Percentiles rank a stretch among this genome's conserved stretches.
These are phyloP conservation scores for Penicillium bovifimosum DNA, from an alignment of 495 filamentous ascomycete genomes.

Conservation along the genomic window DNA sequence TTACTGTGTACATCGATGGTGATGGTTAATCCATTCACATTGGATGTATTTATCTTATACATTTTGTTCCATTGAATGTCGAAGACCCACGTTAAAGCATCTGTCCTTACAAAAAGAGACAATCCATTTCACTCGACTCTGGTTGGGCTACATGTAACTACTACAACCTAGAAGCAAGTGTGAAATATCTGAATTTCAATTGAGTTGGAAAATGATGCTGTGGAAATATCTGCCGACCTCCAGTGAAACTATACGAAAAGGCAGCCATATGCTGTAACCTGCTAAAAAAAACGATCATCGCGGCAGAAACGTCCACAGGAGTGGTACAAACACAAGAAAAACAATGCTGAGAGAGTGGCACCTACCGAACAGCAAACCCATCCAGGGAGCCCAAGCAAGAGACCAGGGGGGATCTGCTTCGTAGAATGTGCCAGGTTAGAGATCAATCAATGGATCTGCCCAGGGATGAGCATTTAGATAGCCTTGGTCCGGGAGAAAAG, in stretches of 20 bases:
- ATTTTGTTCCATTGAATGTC: no score
- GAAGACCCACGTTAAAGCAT: no score
- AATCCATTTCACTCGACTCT: no score
- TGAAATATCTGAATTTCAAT: not conserved
- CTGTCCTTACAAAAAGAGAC: no score
- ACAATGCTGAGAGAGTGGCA: conserved; percentile 29
- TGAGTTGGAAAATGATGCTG: not conserved
- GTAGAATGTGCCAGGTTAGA: conserved; percentile 15
- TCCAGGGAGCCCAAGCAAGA: conserved; percentile 24
- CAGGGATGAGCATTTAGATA: conserved; percentile 29
- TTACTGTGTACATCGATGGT: no score
- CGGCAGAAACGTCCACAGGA: conserved; percentile 8
- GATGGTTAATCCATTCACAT: no score
- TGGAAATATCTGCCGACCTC: not conserved
- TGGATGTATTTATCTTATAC: no score
- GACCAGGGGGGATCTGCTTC: conserved; percentile 24
- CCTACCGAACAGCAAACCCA: conserved; percentile 41
- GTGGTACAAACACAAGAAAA: conserved; percentile 11
- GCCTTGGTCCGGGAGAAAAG: conserved; percentile 85
- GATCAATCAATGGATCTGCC: not conserved
- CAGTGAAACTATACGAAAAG: not conserved
- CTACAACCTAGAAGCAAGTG: not conserved
- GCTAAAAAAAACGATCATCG: conserved; percentile 12
- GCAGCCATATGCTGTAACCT: not conserved
- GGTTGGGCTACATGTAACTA: no score